These are phyloP conservation scores for Ophiostoma perfectum DNA, from an alignment of 2,329 filamentous ascomycete genomes.

Conservation along the genomic window DNA sequence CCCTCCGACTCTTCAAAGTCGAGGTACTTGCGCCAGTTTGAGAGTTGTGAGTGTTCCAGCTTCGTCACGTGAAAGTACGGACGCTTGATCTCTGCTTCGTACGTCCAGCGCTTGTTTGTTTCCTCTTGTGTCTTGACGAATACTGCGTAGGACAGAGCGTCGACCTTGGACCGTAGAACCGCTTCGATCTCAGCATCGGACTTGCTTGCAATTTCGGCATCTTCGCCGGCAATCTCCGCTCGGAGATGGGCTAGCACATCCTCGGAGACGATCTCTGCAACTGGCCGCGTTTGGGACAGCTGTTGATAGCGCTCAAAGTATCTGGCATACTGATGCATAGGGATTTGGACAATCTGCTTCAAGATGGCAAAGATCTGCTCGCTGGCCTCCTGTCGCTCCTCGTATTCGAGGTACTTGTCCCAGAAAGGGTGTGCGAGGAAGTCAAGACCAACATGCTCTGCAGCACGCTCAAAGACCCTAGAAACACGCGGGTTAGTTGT, in stretches of 20 bases:
- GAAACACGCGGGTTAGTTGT: constrained; percentile 24
- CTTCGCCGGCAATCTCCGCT: constrained; percentile 61
- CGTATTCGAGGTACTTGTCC: constrained; percentile 98
- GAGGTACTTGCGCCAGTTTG: constrained; percentile 92
- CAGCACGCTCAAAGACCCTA: constrained; percentile 89
- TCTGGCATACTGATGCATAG: constrained; percentile 90
- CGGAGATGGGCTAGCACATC: constrained; percentile 65
- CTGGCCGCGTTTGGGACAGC: constrained; percentile 65
- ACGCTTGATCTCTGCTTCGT: constrained; percentile 88
- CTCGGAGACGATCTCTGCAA: constrained; percentile 65
- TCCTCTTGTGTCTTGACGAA: constrained; percentile 80
- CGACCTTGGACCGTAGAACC: constrained; percentile 73
- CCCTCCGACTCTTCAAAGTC: constrained; percentile 91
- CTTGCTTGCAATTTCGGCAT: constrained; percentile 44
- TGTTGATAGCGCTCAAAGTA: constrained; percentile 90
- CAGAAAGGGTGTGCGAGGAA: constrained; percentile 94
- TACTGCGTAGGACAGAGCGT: constrained; percentile 71
- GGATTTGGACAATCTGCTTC: constrained; percentile 76
- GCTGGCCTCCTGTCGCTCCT: constrained; percentile 78
- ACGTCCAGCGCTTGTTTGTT: constrained; percentile 89
- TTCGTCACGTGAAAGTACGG: constrained; percentile 97
- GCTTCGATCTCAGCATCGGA: constrained; percentile 76
- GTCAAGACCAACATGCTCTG: constrained; percentile 78
- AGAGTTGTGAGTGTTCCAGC: constrained; percentile 75
- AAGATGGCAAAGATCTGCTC: constrained; percentile 84